These are phyloP conservation scores for Leishmania tarentolae DNA, from an alignment of 208 protist genomes.

Conservation along the genomic window DNA sequence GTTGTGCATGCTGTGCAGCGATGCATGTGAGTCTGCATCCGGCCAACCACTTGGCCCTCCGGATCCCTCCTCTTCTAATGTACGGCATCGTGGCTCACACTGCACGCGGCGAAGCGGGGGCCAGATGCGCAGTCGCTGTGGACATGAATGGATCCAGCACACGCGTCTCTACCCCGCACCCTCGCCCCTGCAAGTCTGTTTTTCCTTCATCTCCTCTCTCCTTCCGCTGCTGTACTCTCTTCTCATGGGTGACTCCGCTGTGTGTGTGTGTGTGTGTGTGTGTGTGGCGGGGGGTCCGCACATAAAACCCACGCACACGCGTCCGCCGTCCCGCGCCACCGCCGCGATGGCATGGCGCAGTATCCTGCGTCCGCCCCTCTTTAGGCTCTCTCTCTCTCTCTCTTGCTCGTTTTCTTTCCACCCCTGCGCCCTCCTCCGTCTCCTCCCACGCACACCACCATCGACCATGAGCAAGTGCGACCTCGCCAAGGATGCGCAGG, in stretches of 20 bases:
- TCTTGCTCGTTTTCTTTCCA: too few relatives aligned
- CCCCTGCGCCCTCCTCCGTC: neutral
- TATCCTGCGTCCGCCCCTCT: too few relatives aligned
- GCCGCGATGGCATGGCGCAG: too few relatives aligned
- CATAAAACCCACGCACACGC: too few relatives aligned
- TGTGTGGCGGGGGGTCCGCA: too few relatives aligned
- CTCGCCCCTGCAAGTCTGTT: neutral
- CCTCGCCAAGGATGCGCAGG: constrained; percentile 1
- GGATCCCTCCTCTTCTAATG: neutral
- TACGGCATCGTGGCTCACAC: neutral
- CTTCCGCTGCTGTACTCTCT: neutral
- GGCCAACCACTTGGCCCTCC: neutral
- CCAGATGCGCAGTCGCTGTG: neutral
- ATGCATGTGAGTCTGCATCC: neutral
- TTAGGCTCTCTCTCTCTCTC: too few relatives aligned
- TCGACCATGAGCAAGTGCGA: neutral
- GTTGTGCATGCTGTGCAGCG: neutral
- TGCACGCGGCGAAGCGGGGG: neutral
- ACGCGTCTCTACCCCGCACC: neutral
- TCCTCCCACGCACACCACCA: neutral
- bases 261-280: neutral
- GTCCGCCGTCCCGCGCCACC: too few relatives aligned
- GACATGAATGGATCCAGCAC: neutral
- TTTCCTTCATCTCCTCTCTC: neutral
- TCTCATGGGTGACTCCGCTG: neutral